phyloP scores from a whole-genome alignment of 495 filamentous ascomycete genomes.

The Chaetomidium leptoderma region DNA sequence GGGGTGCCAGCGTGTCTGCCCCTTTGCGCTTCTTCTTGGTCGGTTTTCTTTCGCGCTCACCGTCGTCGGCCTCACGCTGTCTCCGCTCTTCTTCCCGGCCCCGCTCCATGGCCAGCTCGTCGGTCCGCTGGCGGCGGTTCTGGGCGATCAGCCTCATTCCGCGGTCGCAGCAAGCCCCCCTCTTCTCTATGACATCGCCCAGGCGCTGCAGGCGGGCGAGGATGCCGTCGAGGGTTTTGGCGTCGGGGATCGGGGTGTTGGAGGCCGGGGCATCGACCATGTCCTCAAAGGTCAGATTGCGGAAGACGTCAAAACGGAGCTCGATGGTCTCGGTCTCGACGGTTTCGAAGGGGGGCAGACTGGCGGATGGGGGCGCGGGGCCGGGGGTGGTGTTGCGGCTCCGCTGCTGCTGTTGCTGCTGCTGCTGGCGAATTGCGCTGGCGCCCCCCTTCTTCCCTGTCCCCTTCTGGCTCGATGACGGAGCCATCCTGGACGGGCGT shows the following conservation, averaged over 20 bases:
- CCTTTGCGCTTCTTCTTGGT: conserved; percentile 58
- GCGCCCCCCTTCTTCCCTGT: conserved; percentile 67
- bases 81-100: conserved; percentile 39
- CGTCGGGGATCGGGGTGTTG: conserved; percentile 65
- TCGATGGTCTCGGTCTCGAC: conserved; percentile 64
- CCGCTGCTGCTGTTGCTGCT: conserved; percentile 57
- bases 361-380: conserved; percentile 47
- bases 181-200: conserved; percentile 58
- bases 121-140: conserved; percentile 55
- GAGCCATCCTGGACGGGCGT: conserved; percentile 40
- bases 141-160: conserved; percentile 68
- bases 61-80: conserved; percentile 38
- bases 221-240: conserved; percentile 65
- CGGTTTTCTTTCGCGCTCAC: conserved; percentile 49
- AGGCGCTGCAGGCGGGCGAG: conserved; percentile 63
- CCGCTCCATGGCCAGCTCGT: conserved; percentile 44
- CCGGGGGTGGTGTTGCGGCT: conserved; percentile 86
- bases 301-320: conserved; percentile 47
- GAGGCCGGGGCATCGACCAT: conserved; percentile 62
- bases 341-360: conserved; percentile 50
- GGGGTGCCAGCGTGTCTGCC: conserved; percentile 54
- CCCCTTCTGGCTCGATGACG: conserved; percentile 59
- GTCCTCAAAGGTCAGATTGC: conserved; percentile 63
- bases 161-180: conserved; percentile 60
- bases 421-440: conserved; percentile 54